Evolutionary conservation across 352 stramenopile genomes (phyloP).

Genomic region (Pythium dissimile): DNA sequence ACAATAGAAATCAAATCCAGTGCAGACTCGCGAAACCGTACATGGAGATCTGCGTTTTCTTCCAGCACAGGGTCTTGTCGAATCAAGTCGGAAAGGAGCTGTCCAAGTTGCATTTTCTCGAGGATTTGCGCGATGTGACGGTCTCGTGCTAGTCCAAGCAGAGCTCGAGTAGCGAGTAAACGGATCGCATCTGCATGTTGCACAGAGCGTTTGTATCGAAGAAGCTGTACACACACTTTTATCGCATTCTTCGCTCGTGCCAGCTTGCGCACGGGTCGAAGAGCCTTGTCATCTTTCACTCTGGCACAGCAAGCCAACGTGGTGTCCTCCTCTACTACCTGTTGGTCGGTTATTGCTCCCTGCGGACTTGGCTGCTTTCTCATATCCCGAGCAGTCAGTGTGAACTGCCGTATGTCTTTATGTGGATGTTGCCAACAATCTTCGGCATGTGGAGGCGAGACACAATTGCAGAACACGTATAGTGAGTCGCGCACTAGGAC

Average conservation of each 20-base stretch:
- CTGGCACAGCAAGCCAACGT: slow-evolving; percentile 44
- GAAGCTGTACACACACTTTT: slow-evolving; percentile 84
- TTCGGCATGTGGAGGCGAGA: slow-evolving; percentile 69
- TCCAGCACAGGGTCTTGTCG: slow-evolving; percentile 80
- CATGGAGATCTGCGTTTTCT: slow-evolving; percentile 82
- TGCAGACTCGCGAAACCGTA: slow-evolving; percentile 84
- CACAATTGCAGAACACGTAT: slow-evolving; percentile 80
- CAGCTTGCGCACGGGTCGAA: slow-evolving; percentile 68
- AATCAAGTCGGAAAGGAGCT: slow-evolving; percentile 86
- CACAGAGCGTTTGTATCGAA: slow-evolving; percentile 85
- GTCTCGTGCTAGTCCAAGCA: slow-evolving; percentile 82
- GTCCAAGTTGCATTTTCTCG: slow-evolving; percentile 87
- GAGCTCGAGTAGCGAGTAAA: slow-evolving; percentile 70
- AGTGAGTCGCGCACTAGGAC: slow-evolving; percentile 72
- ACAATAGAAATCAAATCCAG: slow-evolving; percentile 87
- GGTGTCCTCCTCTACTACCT: slow-evolving; percentile 21
- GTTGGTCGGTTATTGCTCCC: not conserved
- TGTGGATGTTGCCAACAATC: slow-evolving; percentile 83
- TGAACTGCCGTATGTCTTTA: slow-evolving; percentile 82
- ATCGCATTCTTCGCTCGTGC: slow-evolving; percentile 80
- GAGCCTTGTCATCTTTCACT: slow-evolving; percentile 60
- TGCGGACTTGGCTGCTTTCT: slow-evolving; percentile 24
- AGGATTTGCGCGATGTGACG: slow-evolving; percentile 88
- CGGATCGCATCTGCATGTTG: slow-evolving; percentile 86
- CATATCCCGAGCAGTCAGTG: slow-evolving; percentile 69